These are phyloP conservation scores for Casuarina glauca DNA, from an alignment of 306 rosid species.

Conservation along the genomic window DNA sequence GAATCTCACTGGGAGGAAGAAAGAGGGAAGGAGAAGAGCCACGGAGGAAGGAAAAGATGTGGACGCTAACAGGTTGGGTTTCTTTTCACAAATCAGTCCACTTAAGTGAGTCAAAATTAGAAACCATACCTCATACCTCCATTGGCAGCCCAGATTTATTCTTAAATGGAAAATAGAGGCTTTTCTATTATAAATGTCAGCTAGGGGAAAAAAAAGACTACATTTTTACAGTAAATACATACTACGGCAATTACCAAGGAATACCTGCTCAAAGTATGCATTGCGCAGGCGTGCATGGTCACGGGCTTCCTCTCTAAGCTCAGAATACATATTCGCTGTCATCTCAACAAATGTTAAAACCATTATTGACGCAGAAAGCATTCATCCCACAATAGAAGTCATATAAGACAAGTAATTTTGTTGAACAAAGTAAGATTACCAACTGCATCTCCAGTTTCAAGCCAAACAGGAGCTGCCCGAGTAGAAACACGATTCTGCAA, in stretches of 20 bases:
- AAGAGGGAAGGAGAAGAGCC: not conserved
- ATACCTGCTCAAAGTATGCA: conserved; percentile 94
- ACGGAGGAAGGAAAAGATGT: not conserved
- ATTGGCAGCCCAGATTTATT: not conserved
- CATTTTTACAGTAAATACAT: not conserved
- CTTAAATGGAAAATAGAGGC: not conserved
- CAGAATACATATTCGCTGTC: conserved; percentile 92
- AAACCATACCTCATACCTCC: conserved; percentile 6
- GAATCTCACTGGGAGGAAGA: not conserved
- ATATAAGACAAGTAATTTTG: conserved; percentile 36
- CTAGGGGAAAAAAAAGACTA: not conserved
- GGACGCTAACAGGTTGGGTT: not conserved
- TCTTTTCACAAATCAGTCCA: not conserved
- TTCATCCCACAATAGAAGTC: conserved; percentile 33
- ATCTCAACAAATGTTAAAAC: conserved; percentile 56
- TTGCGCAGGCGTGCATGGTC: conserved; percentile 96
- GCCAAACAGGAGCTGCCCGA: conserved; percentile 86
- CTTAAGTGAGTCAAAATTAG: not conserved
- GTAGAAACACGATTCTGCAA: conserved; percentile 67
- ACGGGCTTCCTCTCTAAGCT: conserved; percentile 95
- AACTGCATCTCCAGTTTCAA: conserved; percentile 95
- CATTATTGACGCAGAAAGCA: conserved; percentile 35
- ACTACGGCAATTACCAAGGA: conserved; percentile 20
- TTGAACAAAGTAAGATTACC: conserved; percentile 63
- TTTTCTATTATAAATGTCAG: not conserved